These are phyloP conservation scores for Chamaenerion angustifolium DNA, from an alignment of 345 rosid genomes.

Conservation along the genomic window DNA sequence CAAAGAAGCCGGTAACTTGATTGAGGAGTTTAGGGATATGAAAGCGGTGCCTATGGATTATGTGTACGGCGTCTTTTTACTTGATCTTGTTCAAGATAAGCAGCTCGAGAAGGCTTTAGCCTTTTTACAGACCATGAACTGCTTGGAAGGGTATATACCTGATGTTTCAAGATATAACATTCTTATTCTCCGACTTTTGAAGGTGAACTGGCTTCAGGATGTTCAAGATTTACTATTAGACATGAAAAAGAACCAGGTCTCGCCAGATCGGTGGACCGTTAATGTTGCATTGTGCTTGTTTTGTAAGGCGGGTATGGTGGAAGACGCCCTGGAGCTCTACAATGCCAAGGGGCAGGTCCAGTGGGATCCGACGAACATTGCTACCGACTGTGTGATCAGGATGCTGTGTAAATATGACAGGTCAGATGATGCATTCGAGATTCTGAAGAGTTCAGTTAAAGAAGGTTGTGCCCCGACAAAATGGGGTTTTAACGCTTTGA, in stretches of 20 bases:
- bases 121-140: slow-evolving; percentile 39
- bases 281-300: slow-evolving; percentile 62
- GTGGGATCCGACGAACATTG: slow-evolving; percentile 33
- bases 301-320: slow-evolving; percentile 75
- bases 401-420: slow-evolving; percentile 35
- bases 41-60: slow-evolving; percentile 25
- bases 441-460: slow-evolving; percentile 36
- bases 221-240: slow-evolving; percentile 53
- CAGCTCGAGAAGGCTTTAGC: slow-evolving; percentile 34
- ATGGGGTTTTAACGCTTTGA: slow-evolving; percentile 36
- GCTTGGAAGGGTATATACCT: slow-evolving; percentile 37
- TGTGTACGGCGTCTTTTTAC: slow-evolving; percentile 52
- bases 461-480: slow-evolving; percentile 47
- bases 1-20: slow-evolving; percentile 35
- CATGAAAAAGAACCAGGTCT: slow-evolving; percentile 44
- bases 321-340: slow-evolving; percentile 56
- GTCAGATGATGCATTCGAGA: slow-evolving; percentile 38
- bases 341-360: slow-evolving; percentile 42
- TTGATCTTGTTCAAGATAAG: slow-evolving; percentile 32
- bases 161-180: slow-evolving; percentile 42
- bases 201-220: slow-evolving; percentile 39
- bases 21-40: slow-evolving; percentile 35
- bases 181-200: slow-evolving; percentile 42
- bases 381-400: slow-evolving; percentile 56
- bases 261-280: slow-evolving; percentile 45